A percentile compares a stretch with the other conserved stretches of the same genome.
Conservation (phyloP, 2,329 filamentous ascomycete genomes). For the Aspergillus fumigatiaffinis region DNA sequence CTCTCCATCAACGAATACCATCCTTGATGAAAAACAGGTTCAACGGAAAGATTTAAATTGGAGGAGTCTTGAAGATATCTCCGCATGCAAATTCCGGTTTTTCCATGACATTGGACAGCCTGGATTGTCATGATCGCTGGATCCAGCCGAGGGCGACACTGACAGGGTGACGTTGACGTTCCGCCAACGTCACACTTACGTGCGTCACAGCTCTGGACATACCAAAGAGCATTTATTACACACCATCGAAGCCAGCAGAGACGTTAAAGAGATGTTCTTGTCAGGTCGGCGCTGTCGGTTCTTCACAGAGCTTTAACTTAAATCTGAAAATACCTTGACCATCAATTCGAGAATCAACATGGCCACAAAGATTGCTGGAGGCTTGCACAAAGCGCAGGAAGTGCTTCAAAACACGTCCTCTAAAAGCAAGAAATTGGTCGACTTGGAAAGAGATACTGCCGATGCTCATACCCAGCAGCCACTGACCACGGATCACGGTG, state of each 20-base stretch:
- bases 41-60: not conserved
- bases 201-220: not conserved
- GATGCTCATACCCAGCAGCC: constrained; percentile 55
- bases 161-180: constrained; percentile 12
- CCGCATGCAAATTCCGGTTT: constrained; percentile 1
- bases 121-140: not conserved
- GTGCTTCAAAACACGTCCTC: constrained; percentile 20
- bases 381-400: constrained; percentile 28
- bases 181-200: constrained; percentile 8
- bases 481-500: constrained; percentile 71
- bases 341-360: constrained; percentile 11
- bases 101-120: not conserved
- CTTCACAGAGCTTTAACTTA: not conserved
- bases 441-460: constrained; percentile 55
- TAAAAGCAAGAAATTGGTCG: constrained; percentile 51
- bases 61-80: not conserved
- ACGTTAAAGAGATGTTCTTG: not conserved
- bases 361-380: constrained; percentile 24
- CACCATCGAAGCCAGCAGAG: not conserved
- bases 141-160: constrained; percentile 1
- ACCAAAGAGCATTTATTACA: not conserved
- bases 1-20: not conserved
- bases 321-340: not conserved
- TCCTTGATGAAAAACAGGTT: not conserved
- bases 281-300: not conserved